Percentiles rank a stretch among this genome's conserved stretches.
phyloP scores from a whole-genome alignment of 495 filamentous ascomycete genomes.

The Penicillium crystallinum region DNA sequence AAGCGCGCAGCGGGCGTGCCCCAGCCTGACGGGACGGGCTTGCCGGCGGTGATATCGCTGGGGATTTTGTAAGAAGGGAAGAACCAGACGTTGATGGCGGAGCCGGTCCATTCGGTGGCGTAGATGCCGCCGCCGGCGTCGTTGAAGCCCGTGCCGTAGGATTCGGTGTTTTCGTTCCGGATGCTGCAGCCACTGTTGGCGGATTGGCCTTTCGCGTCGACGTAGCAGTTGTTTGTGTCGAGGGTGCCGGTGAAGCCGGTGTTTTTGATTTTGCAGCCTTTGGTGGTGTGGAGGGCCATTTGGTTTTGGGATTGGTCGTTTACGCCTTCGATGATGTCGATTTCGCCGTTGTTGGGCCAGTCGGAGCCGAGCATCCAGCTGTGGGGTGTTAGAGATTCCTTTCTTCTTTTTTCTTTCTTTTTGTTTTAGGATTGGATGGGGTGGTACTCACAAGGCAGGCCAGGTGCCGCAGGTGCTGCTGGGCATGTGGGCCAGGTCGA shows the following conservation, averaged over 20 bases:
- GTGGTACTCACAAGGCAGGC: conserved; percentile 52
- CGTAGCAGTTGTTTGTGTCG: conserved; percentile 46
- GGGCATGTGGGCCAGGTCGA: conserved; percentile 57
- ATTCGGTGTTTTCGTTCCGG: conserved; percentile 21
- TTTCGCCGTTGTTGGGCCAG: conserved; percentile 68
- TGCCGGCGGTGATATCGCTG: conserved; percentile 42
- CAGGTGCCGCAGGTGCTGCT: conserved; percentile 50
- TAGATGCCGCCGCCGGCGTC: conserved; percentile 52
- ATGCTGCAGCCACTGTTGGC: conserved; percentile 54
- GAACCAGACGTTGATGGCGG: conserved; percentile 59
- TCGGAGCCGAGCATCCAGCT: conserved; percentile 51
- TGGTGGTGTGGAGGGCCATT: conserved; percentile 62
- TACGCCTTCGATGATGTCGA: conserved; percentile 70
- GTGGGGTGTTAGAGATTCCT: conserved; percentile 1
- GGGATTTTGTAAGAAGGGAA: conserved; percentile 49
- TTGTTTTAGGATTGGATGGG: not conserved
- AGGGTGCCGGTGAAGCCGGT: conserved; percentile 41
- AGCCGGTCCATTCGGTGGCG: conserved; percentile 58
- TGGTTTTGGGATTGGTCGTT: conserved; percentile 52
- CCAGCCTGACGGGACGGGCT: conserved; percentile 57
- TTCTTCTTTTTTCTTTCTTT: not conserved
- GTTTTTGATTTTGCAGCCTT: conserved; percentile 51
- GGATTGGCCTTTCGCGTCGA: conserved; percentile 39
- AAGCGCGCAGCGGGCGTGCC: conserved; percentile 55
- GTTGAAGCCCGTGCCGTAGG: conserved; percentile 58